Evolutionary conservation across 495 filamentous ascomycete species (phyloP).

Genomic region (Lasiosphaeria hispida): DNA sequence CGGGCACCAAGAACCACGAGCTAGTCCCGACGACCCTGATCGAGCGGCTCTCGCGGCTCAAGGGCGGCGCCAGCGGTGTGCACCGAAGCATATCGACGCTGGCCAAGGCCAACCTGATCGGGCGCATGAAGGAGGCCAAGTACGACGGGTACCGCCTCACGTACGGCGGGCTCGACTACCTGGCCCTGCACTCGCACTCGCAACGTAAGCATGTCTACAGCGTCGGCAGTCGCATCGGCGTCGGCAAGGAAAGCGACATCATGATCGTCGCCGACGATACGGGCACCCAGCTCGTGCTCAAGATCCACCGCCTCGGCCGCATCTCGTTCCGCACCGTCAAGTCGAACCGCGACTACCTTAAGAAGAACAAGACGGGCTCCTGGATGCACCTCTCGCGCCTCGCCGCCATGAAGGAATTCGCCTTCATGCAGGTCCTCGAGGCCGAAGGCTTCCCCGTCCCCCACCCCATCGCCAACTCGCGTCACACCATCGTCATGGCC

Average conservation of each 20-base stretch:
- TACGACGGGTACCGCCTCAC: constrained; percentile 98
- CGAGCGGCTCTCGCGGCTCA: constrained; percentile 73
- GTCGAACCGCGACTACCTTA: constrained; percentile 91
- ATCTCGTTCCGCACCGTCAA: constrained; percentile 98
- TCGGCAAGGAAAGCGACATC: constrained; percentile 97
- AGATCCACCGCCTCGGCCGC: constrained; percentile 88
- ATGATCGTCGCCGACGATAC: constrained; percentile 76
- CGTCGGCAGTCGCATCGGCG: constrained; percentile 90
- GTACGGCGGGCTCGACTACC: constrained; percentile 95
- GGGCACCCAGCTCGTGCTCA: constrained; percentile 69
- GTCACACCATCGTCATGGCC: constrained; percentile 95
- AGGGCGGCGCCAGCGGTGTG: constrained; percentile 74
- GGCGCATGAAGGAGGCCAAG: constrained; percentile 88
- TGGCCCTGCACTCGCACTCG: constrained; percentile 85
- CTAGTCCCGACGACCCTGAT: constrained; percentile 90
- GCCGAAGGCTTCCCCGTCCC: constrained; percentile 87
- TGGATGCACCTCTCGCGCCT: constrained; percentile 98
- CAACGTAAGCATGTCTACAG: constrained; percentile 77
- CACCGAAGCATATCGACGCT: constrained; percentile 83
- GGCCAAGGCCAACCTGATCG: constrained; percentile 90
- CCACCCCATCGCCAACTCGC: constrained; percentile 76
- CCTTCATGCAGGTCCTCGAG: constrained; percentile 83
- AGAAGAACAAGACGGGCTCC: constrained; percentile 65
- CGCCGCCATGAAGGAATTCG: constrained; percentile 86
- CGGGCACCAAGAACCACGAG: constrained; percentile 94